Base-by-base conservation (phyloP, 2,329 filamentous ascomycete genomes). In the Nannizziopsis barbatae region DNA sequence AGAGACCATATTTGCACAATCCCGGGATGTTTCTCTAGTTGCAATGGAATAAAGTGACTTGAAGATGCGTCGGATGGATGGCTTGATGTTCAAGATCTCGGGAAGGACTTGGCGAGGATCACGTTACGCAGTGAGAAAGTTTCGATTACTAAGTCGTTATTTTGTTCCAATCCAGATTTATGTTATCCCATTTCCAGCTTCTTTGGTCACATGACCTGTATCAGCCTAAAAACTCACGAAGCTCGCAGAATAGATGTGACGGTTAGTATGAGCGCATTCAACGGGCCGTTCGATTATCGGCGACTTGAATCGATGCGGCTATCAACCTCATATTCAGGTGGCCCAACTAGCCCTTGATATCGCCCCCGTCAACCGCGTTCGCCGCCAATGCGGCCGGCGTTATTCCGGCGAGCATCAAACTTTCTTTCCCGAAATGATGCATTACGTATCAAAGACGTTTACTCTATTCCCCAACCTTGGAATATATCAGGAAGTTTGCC, bases 1-100 rank as follows among this genome's bases (percentile, higher is more conserved):
- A 58, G 65, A 65, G 60, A 61, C 56, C 58, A 69, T 70, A 55
- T 61, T 65, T 60, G 56, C 59, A 36, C 45, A 36, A 47, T 41
- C 33, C 18, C 10, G 17, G 22, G 22, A 42, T 33, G 18, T 42
- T 27, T 2, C 35, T 39, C 35, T 17, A n/a, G 3, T 41, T 47
- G 27, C 33, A 14, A 12, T 1, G 37, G 2, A 22, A 35, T 18
- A 27, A 41, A 51, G 55, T 55, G 55, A 57, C 58, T 60, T 56
- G 58, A 56, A 54, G 50, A 44, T 59, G 56, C 53, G 15, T 17
- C 27, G 47, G n/a, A 17, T 63, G 56, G 59, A 63, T 66, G 64
- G 53, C 60, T 52, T 57, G 44, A 40, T 48, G 52, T 49, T 45
- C 33, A 32, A 39, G 22, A 40, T 47, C 47, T 36, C 39, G 20